phyloP scores from a whole-genome alignment of 176 grass and related monocot genomes.

The Aechmea fasciata region DNA sequence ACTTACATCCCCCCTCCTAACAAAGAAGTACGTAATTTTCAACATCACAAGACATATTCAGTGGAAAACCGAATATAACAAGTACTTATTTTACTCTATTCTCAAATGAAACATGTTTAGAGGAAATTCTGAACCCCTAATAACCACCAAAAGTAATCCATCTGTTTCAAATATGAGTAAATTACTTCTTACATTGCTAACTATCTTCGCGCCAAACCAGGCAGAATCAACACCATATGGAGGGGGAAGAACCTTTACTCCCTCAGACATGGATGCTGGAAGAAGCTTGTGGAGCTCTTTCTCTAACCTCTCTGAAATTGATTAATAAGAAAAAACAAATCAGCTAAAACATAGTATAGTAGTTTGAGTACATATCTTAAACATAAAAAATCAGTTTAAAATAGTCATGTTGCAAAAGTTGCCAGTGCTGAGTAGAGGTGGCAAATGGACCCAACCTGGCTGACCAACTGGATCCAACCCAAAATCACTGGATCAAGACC shows the following conservation, averaged over 20 bases:
- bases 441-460: too few relatives aligned
- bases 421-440: too few relatives aligned
- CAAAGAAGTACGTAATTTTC: too few relatives aligned
- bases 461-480: too few relatives aligned
- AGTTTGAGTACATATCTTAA: too few relatives aligned
- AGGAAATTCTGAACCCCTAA: not conserved
- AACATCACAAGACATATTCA: too few relatives aligned
- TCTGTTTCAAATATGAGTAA: not conserved
- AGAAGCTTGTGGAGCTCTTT: conserved; percentile 69
- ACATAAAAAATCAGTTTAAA: too few relatives aligned
- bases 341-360: too few relatives aligned
- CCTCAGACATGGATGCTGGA: conserved; percentile 57
- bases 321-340: not conserved
- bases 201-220: conserved; percentile 86
- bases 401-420: too few relatives aligned
- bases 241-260: conserved; percentile 71
- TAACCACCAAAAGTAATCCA: not conserved
- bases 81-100: not conserved
- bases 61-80: too few relatives aligned
- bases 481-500: too few relatives aligned
- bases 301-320: conserved; percentile 61
- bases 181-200: conserved; percentile 60
- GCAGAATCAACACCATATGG: conserved; percentile 59
- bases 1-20: too few relatives aligned
- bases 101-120: not conserved